Evolutionary conservation across 1,284 basidiomycete genomes (phyloP).

Genomic region (Heterobasidion occidentale): DNA sequence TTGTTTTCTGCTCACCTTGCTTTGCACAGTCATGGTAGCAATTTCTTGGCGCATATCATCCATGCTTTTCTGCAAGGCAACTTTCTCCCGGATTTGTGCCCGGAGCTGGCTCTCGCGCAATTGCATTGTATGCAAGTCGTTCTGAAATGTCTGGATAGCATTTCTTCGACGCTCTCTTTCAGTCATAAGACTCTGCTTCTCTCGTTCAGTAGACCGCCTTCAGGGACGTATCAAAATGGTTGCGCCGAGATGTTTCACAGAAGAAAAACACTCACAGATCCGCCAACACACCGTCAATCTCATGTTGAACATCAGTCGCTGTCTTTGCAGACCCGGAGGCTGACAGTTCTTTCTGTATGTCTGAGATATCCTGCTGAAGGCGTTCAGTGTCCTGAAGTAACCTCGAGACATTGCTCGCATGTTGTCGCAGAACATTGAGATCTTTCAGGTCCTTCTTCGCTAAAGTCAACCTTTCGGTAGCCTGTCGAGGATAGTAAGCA

Average conservation of each 20-base stretch:
- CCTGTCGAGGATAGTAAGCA: conserved; percentile 24
- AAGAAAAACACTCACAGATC: conserved; percentile 51
- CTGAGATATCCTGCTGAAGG: conserved; percentile 55
- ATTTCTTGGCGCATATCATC: conserved; percentile 58
- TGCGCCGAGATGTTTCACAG: not conserved
- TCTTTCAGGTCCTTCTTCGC: conserved; percentile 55
- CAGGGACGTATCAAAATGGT: not conserved
- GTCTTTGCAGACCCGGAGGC: conserved; percentile 74
- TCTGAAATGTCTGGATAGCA: conserved; percentile 46
- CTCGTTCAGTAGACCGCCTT: conserved; percentile 67
- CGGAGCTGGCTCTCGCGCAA: conserved; percentile 55
- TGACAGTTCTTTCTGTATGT: conserved; percentile 63
- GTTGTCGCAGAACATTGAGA: conserved; percentile 55
- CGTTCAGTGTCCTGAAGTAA: conserved; percentile 60
- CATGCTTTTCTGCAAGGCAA: conserved; percentile 52
- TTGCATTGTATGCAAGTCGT: conserved; percentile 53
- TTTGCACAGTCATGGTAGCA: conserved; percentile 16
- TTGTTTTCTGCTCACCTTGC: conserved; percentile 17
- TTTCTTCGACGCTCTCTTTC: conserved; percentile 66
- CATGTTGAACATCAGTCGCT: conserved; percentile 75
- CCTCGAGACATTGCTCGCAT: conserved; percentile 55
- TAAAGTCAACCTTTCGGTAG: conserved; percentile 35
- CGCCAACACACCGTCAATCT: conserved; percentile 54
- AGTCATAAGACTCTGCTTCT: conserved; percentile 47
- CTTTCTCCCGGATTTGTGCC: conserved; percentile 57